Evolutionary conservation across 371 early-diverging fungal species (phyloP).

Genomic region (Apophysomyces variabilis): DNA sequence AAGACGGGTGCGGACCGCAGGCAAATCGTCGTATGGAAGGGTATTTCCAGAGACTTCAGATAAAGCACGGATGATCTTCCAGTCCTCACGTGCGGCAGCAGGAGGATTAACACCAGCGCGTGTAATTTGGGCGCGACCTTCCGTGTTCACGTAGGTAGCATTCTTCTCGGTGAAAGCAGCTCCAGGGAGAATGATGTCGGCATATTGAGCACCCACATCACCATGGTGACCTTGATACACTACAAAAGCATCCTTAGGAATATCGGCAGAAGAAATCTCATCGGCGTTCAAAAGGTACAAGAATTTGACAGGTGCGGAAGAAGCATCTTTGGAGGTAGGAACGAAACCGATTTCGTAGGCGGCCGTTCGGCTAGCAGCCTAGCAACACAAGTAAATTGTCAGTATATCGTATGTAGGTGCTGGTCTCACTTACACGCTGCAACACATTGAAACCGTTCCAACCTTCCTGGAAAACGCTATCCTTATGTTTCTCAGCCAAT

Average conservation of each 20-base stretch:
- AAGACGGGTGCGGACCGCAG: slow-evolving; percentile 84
- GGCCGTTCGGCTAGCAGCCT: slow-evolving; percentile 87
- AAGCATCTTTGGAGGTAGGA: slow-evolving; percentile 54
- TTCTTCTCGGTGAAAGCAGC: slow-evolving; percentile 98
- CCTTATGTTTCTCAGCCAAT: slow-evolving; percentile 70
- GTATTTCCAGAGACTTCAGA: slow-evolving; percentile 88
- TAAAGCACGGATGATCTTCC: slow-evolving; percentile 97
- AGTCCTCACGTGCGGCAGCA: slow-evolving; percentile 94
- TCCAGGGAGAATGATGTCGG: slow-evolving; percentile 96
- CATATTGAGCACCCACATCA: slow-evolving; percentile 93
- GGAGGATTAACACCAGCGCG: slow-evolving; percentile 93
- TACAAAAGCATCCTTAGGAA: slow-evolving; percentile 93
- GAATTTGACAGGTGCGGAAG: slow-evolving; percentile 65
- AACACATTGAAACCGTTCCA: slow-evolving; percentile 94
- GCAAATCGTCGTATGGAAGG: slow-evolving; percentile 89
- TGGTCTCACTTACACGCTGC: slow-evolving; percentile 69
- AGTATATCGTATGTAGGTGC: neutral
- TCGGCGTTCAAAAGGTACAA: slow-evolving; percentile 95
- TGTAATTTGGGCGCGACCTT: slow-evolving; percentile 93
- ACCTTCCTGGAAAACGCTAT: slow-evolving; percentile 71
- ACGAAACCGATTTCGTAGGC: slow-evolving; percentile 92
- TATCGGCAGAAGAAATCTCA: slow-evolving; percentile 72
- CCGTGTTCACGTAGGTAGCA: slow-evolving; percentile 94
- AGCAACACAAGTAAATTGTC: neutral
- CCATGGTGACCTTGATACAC: slow-evolving; percentile 99